phyloP scores from a whole-genome alignment of 2,329 filamentous ascomycete genomes.

The Ceratocystis cubensis region DNA sequence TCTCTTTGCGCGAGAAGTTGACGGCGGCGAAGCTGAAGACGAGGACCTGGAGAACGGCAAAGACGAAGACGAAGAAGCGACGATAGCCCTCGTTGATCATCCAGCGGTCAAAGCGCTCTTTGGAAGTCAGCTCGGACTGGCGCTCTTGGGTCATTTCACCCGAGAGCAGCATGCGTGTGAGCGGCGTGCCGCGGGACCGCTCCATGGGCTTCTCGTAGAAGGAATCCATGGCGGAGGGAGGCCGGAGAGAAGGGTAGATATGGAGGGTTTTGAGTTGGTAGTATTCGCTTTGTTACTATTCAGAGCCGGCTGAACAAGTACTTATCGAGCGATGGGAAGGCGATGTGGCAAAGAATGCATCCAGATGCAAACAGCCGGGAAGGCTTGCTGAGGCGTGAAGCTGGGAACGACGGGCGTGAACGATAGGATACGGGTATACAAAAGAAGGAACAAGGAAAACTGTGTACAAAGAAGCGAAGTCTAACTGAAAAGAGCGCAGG shows the following conservation, averaged over 20 bases:
- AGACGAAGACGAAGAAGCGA: slow-evolving; percentile 65
- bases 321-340: slow-evolving; percentile 23
- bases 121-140: slow-evolving; percentile 52
- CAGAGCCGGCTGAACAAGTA: slow-evolving; percentile 43
- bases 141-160: slow-evolving; percentile 68
- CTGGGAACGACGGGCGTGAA: background rate
- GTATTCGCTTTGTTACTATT: slow-evolving; percentile 26
- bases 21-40: slow-evolving; percentile 71
- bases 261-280: background rate
- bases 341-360: slow-evolving; percentile 16
- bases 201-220: slow-evolving; percentile 36
- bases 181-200: slow-evolving; percentile 67
- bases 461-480: slow-evolving; percentile 4
- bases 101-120: slow-evolving; percentile 69
- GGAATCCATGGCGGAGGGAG: slow-evolving; percentile 12
- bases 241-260: background rate
- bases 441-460: background rate
- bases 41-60: slow-evolving; percentile 59
- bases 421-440: slow-evolving; percentile 25
- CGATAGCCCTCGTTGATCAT: slow-evolving; percentile 83
- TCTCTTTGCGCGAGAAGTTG: slow-evolving; percentile 69
- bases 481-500: background rate
- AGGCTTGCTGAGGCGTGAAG: background rate
- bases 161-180: slow-evolving; percentile 71
- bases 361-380: slow-evolving; percentile 6